phyloP scores from a whole-genome alignment of 116 monocot species.

The Thalassia testudinum region DNA sequence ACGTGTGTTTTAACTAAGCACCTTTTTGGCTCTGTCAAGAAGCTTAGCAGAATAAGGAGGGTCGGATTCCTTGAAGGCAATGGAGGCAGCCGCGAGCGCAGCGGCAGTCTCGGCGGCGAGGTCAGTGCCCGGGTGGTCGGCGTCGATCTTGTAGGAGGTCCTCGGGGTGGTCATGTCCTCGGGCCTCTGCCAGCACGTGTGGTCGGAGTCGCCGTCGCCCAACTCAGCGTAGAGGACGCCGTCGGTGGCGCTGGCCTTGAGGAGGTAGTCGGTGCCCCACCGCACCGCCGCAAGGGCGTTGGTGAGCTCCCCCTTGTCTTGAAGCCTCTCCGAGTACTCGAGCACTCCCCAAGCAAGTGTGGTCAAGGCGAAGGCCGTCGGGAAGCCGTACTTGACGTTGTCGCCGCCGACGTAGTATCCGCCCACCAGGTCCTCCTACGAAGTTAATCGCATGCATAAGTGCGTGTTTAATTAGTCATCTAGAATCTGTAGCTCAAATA shows the following conservation, averaged over 20 bases:
- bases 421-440: conserved; percentile 9
- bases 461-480: no score
- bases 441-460: not conserved
- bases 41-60: conserved; percentile 12
- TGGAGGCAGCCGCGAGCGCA: conserved; percentile 34
- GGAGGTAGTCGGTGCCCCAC: conserved; percentile 52
- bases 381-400: conserved; percentile 15
- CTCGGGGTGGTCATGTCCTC: conserved; percentile 58
- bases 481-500: no score
- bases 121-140: conserved; percentile 20
- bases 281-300: conserved; percentile 27
- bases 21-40: conserved; percentile 31
- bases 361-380: conserved; percentile 16
- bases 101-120: conserved; percentile 42
- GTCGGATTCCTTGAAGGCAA: conserved; percentile 16
- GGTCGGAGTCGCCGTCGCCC: conserved; percentile 51
- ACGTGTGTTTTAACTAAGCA: not conserved
- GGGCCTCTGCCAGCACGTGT: conserved; percentile 45
- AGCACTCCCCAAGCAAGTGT: conserved; percentile 12
- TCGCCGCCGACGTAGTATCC: conserved; percentile 18
- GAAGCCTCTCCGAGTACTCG: conserved; percentile 13
- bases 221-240: conserved; percentile 32
- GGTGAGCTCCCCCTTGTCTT: conserved; percentile 17
- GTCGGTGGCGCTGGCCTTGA: conserved; percentile 16
- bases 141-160: conserved; percentile 16